Evolutionary conservation across 2,329 filamentous ascomycete genomes (phyloP), one percentile per base, ranked within the genome.

Genomic region (Aureobasidium vineae): DNA sequence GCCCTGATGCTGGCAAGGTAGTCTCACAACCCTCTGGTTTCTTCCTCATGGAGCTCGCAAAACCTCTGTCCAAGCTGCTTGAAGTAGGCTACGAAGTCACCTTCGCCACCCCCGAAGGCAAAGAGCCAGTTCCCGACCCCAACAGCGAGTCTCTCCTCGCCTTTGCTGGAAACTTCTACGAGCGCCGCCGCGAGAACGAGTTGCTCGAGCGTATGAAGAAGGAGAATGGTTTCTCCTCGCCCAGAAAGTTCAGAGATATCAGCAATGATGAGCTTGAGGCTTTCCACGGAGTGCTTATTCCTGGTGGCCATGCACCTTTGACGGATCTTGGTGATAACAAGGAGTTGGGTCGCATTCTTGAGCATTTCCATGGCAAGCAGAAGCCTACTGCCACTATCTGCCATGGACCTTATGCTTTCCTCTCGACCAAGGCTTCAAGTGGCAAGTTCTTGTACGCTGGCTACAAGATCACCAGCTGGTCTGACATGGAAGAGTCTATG

Each of bases 371-470:
- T 63, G 53, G 56, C 1, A 68, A 75, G 67, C 70, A 73, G 4
- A 81, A 81, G 68, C 79, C 80, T 0, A 81, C 80, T 0, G 79
- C 79, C 1, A 77, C 75, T 3, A 77, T 82, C n/a, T 82, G 80
- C 45, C 80, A 82, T 64, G 80, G 80, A 1, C 79, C 80, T 0
- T 81, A 78, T 70, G 80, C 79, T 1, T 75, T 82, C 43, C 66
- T 82, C 16, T 78, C 76, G 5, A 82, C 79, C 0, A 79, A 78
- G 69, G 68, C 71, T 19, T 74, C 70, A 0, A 72, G 73, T 56
- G 73, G 74, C 0, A 71, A 73, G 36, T 82, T 82, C 59, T 77
- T 75, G 28, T 82, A 82, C 67, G 77, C 79, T 49, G 80, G 79
- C 19, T 82, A 82, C 68, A 76, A 78, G 69, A 76, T 82, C 38